These are phyloP conservation scores for Lyophyllum atratum DNA, from an alignment of 768 basidiomycete species.

Conservation along the genomic window DNA sequence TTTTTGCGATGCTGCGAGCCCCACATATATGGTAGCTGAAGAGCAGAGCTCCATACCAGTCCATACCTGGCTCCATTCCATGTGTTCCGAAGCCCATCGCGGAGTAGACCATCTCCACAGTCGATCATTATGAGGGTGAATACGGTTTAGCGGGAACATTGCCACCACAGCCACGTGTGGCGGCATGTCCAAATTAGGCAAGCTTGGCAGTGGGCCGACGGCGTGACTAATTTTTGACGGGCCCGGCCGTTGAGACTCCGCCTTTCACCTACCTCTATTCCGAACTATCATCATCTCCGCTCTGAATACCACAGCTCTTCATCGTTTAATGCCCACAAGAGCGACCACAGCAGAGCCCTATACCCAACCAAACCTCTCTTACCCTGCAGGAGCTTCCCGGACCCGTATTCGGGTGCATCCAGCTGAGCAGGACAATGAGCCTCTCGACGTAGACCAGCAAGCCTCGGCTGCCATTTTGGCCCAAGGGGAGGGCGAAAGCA, in stretches of 20 bases:
- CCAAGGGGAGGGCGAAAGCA: conserved; percentile 3
- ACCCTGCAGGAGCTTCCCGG: conserved; percentile 2
- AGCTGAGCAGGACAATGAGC: conserved; percentile 3
- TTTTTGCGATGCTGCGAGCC: too few relatives aligned
- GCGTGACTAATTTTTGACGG: conserved; percentile 1
- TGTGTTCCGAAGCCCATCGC: neutral
- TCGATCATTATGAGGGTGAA: neutral
- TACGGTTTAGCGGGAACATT: neutral
- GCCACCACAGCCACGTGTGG: neutral
- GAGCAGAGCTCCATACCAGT: too few relatives aligned
- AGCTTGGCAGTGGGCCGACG: conserved; percentile 6
- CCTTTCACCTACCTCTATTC: neutral
- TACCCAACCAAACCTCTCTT: neutral
- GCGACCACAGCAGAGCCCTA: conserved; percentile 7
- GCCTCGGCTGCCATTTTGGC: conserved; percentile 21
- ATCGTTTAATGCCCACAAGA: conserved; percentile 14
- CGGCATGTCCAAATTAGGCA: neutral
- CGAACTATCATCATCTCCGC: too few relatives aligned
- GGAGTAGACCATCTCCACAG: neutral
- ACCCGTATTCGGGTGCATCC: conserved; percentile 6
- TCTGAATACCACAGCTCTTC: conserved; percentile 1
- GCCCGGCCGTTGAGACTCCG: conserved; percentile 10
- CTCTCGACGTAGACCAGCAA: conserved; percentile 22
- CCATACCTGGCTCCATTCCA: neutral
- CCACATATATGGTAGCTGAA: too few relatives aligned